Percentiles rank a stretch among this genome's conserved stretches.
Conservation (phyloP, 768 basidiomycete species). For the Hypholoma sublateritium region DNA sequence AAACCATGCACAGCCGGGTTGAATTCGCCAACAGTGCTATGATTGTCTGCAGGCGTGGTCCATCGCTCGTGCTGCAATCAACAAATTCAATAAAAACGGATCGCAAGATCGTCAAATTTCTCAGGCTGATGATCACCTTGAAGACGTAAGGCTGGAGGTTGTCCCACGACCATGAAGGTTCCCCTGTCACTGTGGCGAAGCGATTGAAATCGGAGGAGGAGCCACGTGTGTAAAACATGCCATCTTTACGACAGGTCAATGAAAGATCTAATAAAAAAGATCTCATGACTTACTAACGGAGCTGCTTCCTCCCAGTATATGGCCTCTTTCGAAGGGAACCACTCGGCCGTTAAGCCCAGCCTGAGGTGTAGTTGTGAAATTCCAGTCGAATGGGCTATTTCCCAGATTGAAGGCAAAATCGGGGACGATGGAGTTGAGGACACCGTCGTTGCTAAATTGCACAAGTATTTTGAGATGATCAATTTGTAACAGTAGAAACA, state of each 20-base stretch:
- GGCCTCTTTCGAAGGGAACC: constrained; percentile 21
- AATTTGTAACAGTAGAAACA: not conserved
- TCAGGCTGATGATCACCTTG: constrained; percentile 18
- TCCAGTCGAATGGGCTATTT: constrained; percentile 16
- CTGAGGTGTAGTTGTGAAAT: constrained; percentile 29
- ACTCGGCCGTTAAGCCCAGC: constrained; percentile 20
- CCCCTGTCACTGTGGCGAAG: constrained; percentile 24
- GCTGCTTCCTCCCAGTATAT: constrained; percentile 30
- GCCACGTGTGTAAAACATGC: constrained; percentile 30
- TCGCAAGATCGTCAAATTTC: not conserved
- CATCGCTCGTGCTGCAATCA: constrained; percentile 17
- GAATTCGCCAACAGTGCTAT: constrained; percentile 18
- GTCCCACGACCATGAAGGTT: constrained; percentile 32
- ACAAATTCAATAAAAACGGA: constrained; percentile 11
- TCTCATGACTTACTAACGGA: constrained; percentile 12
- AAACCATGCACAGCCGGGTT: constrained; percentile 18
- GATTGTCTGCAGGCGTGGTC: constrained; percentile 14
- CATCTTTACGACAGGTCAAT: constrained; percentile 20
- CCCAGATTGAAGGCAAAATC: constrained; percentile 8
- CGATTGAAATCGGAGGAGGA: constrained; percentile 27
- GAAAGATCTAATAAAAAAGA: not conserved
- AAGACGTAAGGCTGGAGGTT: constrained; percentile 25
- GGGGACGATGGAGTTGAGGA: constrained; percentile 17
- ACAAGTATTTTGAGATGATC: no score
- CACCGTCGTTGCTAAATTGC: constrained; percentile 11